These are phyloP conservation scores for Trichodelitschia bisporula DNA, from an alignment of 495 filamentous ascomycete species.

Conservation along the genomic window DNA sequence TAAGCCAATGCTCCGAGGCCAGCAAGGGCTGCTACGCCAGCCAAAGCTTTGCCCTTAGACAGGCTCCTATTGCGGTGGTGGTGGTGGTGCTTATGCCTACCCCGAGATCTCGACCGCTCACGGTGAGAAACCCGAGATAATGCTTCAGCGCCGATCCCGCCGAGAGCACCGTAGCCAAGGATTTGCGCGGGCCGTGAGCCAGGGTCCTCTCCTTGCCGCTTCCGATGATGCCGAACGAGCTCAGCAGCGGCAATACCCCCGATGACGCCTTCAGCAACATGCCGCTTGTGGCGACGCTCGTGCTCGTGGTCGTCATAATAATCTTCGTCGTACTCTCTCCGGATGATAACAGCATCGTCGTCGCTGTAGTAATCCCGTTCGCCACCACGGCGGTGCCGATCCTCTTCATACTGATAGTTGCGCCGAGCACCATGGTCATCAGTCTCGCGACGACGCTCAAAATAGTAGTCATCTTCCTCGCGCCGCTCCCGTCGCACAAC, in stretches of 20 bases:
- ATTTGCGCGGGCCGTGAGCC: slow-evolving; percentile 46
- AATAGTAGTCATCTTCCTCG: slow-evolving; percentile 39
- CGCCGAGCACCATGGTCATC: slow-evolving; percentile 12
- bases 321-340: slow-evolving; percentile 19
- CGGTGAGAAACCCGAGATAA: slow-evolving; percentile 33
- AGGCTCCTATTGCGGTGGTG: slow-evolving; percentile 21
- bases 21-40: slow-evolving; percentile 59
- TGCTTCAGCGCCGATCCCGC: slow-evolving; percentile 60
- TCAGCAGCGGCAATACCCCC: slow-evolving; percentile 57
- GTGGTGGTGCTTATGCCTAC: slow-evolving; percentile 2
- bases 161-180: slow-evolving; percentile 55
- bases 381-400: slow-evolving; percentile 19
- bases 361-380: slow-evolving; percentile 31
- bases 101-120: slow-evolving; percentile 14
- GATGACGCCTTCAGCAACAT: slow-evolving; percentile 68
- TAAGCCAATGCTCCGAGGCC: slow-evolving; percentile 26
- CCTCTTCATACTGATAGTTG: slow-evolving; percentile 8
- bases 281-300: slow-evolving; percentile 36
- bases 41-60: slow-evolving; percentile 30
- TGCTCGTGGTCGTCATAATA: no score
- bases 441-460: slow-evolving; percentile 33
- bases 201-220: slow-evolving; percentile 28
- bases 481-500: slow-evolving; percentile 1
- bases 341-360: slow-evolving; percentile 36
- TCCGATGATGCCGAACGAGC: slow-evolving; percentile 43